Base-by-base conservation (phyloP, 2,329 filamentous ascomycete species). In the Pezicula radicicola region DNA sequence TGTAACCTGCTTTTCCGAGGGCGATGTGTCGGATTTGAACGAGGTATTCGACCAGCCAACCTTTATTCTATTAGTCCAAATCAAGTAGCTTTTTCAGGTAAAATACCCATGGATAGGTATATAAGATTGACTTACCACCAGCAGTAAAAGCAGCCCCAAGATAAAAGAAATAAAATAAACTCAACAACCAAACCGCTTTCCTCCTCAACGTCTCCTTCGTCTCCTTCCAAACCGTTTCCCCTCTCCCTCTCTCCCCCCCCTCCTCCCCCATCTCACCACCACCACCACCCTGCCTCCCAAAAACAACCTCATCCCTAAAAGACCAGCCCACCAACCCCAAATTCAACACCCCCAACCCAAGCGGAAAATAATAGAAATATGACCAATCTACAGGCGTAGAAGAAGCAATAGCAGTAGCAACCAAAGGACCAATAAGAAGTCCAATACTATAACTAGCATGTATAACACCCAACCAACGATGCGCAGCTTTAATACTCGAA, bases 31-130 rank as follows among this genome's bases (percentile, higher is more conserved):
- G 78, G n/a, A 81, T 79, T 2, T 75, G 73, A 6, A 85, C 78
- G 3, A 87, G 72, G 50, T 83, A 87, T 56, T 85, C 81, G 2
- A 87, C 83, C 0, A 86, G 77, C 84, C 83, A 87, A 1, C 84
- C 82, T 53, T 70, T 13, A n/a, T 2, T 21, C 65, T 8, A n/a
- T 8, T 33, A 12, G n/a, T n/a, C n/a, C n/a, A n/a, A n/a, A n/a
- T n/a, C n/a, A n/a, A n/a, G n/a, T n/a, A n/a, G n/a, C n/a, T n/a
- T n/a, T n/a, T n/a, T n/a, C n/a, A n/a, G n/a, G n/a, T n/a, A n/a
- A n/a, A n/a, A n/a, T n/a, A n/a, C n/a, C n/a, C n/a, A n/a, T n/a
- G n/a, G n/a, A 36, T 16, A 7, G 18, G 6, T 39, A 49, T 42
- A 15, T 39, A 25, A 37, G 16, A 8, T 5, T 9, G 9, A 51